phyloP scores from a whole-genome alignment of 1,284 basidiomycete species.

The Sporisorium scitamineum region DNA sequence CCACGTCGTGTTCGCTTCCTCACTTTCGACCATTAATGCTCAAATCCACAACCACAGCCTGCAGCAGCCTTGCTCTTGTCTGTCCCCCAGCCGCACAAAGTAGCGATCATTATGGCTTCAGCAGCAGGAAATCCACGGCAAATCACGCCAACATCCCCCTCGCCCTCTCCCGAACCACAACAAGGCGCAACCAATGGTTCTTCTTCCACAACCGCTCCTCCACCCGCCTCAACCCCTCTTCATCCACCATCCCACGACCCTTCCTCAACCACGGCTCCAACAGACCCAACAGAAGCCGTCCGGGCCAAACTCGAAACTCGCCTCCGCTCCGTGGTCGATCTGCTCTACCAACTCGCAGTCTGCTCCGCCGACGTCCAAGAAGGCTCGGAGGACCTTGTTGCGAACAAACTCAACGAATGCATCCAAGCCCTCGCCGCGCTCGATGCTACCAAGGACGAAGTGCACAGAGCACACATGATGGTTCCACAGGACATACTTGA shows the following conservation, averaged over 20 bases:
- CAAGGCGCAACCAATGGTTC: constrained; percentile 22
- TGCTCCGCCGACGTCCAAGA: constrained; percentile 63
- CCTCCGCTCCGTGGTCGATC: constrained; percentile 58
- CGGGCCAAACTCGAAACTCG: constrained; percentile 55
- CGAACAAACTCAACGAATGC: constrained; percentile 58
- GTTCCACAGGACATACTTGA: constrained; percentile 62
- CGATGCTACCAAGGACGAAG: constrained; percentile 52
- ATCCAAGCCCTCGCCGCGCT: constrained; percentile 57
- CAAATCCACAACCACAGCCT: too few relatives aligned
- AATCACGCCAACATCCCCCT: constrained; percentile 51
- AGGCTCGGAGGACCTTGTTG: constrained; percentile 56
- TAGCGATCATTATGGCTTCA: constrained; percentile 17
- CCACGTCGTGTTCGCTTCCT: not conserved
- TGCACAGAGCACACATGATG: constrained; percentile 47
- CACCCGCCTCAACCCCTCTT: not conserved
- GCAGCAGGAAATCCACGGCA: constrained; percentile 30
- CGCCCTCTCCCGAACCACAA: constrained; percentile 46
- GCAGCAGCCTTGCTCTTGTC: too few relatives aligned
- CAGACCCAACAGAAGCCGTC: constrained; percentile 33
- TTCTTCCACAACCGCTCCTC: not conserved
- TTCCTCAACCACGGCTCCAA: not conserved
- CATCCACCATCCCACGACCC: not conserved
- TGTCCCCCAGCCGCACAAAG: too few relatives aligned
- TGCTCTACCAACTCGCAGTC: constrained; percentile 63
- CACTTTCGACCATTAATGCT: not conserved